A percentile compares a stretch with the other conserved stretches of the same genome.
These are phyloP conservation scores for Lachnellula cervina DNA, from an alignment of 2,329 filamentous ascomycete genomes.

Conservation along the genomic window DNA sequence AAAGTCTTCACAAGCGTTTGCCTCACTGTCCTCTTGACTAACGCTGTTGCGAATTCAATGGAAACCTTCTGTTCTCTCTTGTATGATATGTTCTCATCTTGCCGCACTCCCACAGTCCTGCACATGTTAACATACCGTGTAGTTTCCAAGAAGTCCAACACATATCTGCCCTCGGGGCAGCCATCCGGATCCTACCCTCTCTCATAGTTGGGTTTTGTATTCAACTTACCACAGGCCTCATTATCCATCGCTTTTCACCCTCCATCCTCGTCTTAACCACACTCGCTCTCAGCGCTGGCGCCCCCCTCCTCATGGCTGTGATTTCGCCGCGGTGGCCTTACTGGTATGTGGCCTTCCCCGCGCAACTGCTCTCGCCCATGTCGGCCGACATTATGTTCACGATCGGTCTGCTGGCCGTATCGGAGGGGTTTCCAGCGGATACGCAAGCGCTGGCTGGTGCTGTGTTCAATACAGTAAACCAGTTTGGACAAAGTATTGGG, in stretches of 20 bases:
- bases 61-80: constrained; percentile 46
- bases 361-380: constrained; percentile 37
- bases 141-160: constrained; percentile 35
- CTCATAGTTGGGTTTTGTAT: constrained; percentile 39
- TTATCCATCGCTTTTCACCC: constrained; percentile 40
- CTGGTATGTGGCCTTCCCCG: constrained; percentile 44
- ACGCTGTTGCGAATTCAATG: constrained; percentile 41
- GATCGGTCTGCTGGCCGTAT: constrained; percentile 49
- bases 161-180: constrained; percentile 41
- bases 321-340: constrained; percentile 45
- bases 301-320: constrained; percentile 52
- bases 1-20: constrained; percentile 51
- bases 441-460: constrained; percentile 55
- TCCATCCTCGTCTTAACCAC: constrained; percentile 37
- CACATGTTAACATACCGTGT: background rate
- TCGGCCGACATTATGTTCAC: constrained; percentile 48
- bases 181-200: constrained; percentile 42
- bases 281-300: constrained; percentile 38
- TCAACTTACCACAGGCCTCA: constrained; percentile 42
- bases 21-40: constrained; percentile 42
- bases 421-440: constrained; percentile 47
- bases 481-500: constrained; percentile 50
- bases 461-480: constrained; percentile 54
- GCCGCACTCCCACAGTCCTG: background rate
- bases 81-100: constrained; percentile 30